These are phyloP conservation scores for Calophaca sinica DNA, from an alignment of 306 rosid genomes.

Conservation along the genomic window DNA sequence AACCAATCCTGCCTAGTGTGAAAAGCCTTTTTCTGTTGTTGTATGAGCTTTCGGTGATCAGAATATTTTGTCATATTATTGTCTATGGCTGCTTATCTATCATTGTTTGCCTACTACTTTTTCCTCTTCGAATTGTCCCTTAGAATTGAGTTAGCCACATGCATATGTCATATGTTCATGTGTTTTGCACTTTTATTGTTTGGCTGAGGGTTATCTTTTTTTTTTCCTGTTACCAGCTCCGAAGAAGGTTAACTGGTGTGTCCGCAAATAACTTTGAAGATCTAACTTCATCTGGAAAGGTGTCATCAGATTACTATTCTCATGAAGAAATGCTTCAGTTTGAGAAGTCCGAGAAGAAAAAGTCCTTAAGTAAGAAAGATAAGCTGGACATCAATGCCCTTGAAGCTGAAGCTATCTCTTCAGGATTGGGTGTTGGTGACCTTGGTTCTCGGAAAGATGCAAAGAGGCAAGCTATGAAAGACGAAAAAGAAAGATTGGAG, in stretches of 20 bases:
- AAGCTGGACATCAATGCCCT: slow-evolving; percentile 86
- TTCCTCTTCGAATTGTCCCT: neutral
- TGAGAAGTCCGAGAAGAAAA: slow-evolving; percentile 89
- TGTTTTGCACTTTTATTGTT: slow-evolving; percentile 25
- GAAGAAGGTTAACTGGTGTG: slow-evolving; percentile 70
- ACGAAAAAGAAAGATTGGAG: slow-evolving; percentile 74
- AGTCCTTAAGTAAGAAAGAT: slow-evolving; percentile 83
- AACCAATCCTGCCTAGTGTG: neutral
- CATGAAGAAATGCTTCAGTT: slow-evolving; percentile 82
- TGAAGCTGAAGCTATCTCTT: slow-evolving; percentile 86
- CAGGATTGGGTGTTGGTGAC: slow-evolving; percentile 86
- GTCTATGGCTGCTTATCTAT: slow-evolving; percentile 5
- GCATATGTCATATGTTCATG: neutral
- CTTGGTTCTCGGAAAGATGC: slow-evolving; percentile 81
- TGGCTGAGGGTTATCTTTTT: slow-evolving; percentile 3
- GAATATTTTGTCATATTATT: slow-evolving; percentile 12
- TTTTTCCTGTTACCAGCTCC: slow-evolving; percentile 62
- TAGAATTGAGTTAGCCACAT: slow-evolving; percentile 20
- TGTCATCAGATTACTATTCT: slow-evolving; percentile 74
- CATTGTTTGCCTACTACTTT: neutral
- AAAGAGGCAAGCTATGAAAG: slow-evolving; percentile 65
- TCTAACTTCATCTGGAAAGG: slow-evolving; percentile 66
- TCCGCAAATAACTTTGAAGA: slow-evolving; percentile 62
- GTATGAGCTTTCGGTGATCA: neutral
- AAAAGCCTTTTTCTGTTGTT: neutral